phyloP scores from a whole-genome alignment of 75 land plant species.

The Azolla pinnata region DNA sequence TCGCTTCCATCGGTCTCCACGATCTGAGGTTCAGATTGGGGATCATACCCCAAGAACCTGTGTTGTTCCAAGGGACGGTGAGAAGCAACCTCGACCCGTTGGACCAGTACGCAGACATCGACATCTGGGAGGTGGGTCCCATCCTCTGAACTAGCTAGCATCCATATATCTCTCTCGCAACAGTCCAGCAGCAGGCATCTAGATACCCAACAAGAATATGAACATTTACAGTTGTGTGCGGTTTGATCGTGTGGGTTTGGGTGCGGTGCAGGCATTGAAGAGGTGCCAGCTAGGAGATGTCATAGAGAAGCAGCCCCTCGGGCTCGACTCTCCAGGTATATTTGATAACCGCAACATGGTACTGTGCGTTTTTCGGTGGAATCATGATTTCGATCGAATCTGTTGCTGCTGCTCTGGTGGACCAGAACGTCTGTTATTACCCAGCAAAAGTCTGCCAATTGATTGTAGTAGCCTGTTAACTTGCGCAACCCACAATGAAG shows the following conservation, averaged over 20 bases:
- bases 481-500: neutral
- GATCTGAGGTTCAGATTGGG: constrained; percentile 65
- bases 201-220: no score
- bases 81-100: constrained; percentile 75
- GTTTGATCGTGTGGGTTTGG: no score
- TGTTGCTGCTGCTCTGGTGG: neutral
- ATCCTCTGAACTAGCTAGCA: no score
- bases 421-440: neutral
- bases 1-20: constrained; percentile 55
- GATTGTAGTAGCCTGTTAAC: neutral
- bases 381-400: neutral
- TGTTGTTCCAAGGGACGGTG: constrained; percentile 66
- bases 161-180: no score
- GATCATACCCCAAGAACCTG: constrained; percentile 86
- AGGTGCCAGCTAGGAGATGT: constrained; percentile 83
- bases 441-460: neutral
- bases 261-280: constrained; percentile 82
- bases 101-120: constrained; percentile 43
- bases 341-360: neutral
- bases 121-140: constrained; percentile 57
- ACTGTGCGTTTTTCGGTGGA: neutral
- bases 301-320: constrained; percentile 12
- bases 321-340: constrained; percentile 24
- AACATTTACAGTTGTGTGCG: no score
- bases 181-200: no score